phyloP scores from a whole-genome alignment of 305 asterid species.

The Nicotiana rustica region DNA sequence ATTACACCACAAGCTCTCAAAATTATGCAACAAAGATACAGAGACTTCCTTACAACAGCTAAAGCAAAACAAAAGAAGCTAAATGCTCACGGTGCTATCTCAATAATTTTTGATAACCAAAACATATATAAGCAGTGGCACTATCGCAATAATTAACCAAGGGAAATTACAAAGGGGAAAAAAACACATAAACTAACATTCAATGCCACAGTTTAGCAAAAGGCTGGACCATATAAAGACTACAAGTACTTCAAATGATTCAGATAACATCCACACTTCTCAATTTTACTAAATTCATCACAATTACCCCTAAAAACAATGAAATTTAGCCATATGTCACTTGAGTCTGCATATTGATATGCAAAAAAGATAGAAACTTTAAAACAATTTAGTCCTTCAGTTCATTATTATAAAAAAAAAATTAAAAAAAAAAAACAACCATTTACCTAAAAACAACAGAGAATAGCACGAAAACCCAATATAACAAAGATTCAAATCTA shows the following conservation, averaged over 20 bases:
- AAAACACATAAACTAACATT: neutral
- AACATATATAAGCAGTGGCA: too few species aligned
- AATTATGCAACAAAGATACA: neutral
- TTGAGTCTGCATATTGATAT: neutral
- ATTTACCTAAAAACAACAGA: neutral
- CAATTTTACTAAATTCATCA: neutral
- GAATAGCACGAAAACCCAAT: neutral
- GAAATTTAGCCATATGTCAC: neutral
- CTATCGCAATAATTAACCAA: neutral
- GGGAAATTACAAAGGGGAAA: neutral
- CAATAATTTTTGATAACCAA: neutral
- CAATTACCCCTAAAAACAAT: neutral
- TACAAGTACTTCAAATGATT: neutral
- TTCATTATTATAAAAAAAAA: neutral
- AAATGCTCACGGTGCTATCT: neutral
- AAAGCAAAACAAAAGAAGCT: neutral
- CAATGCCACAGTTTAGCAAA: neutral
- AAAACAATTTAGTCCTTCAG: neutral
- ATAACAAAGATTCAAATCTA: neutral
- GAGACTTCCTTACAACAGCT: neutral
- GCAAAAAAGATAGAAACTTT: neutral
- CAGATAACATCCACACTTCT: neutral
- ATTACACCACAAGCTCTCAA: neutral
- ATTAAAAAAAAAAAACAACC: neutral
- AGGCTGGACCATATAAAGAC: neutral